Evolutionary conservation across 768 basidiomycete species (phyloP).

Genomic region (Phylloporus rhodoxanthus): DNA sequence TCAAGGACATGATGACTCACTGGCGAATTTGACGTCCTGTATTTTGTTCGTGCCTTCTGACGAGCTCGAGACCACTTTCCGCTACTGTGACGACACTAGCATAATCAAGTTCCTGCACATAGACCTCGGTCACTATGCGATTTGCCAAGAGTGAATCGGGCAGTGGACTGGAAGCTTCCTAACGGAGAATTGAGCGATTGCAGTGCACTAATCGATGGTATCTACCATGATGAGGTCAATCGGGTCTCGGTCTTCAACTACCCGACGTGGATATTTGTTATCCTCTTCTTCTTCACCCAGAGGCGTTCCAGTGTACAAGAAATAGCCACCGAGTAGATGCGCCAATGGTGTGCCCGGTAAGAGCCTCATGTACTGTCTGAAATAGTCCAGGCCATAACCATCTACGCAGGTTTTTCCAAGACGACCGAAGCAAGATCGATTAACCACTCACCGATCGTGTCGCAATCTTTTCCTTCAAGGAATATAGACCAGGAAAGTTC

Average conservation of each 20-base stretch:
- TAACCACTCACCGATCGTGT: conserved; percentile 52
- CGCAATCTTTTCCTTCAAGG: conserved; percentile 69
- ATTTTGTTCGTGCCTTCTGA: conserved; percentile 49
- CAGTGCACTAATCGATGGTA: background rate
- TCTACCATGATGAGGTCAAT: conserved; percentile 60
- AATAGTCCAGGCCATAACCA: conserved; percentile 49
- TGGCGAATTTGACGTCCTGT: conserved; percentile 48
- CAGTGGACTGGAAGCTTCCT: conserved; percentile 52
- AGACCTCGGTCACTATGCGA: conserved; percentile 59
- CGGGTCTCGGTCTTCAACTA: conserved; percentile 42
- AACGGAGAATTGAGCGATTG: conserved; percentile 7
- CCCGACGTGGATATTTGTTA: conserved; percentile 5
- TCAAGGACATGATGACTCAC: conserved; percentile 30
- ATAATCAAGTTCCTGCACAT: conserved; percentile 67
- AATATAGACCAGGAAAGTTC: conserved; percentile 77
- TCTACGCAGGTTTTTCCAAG: conserved; percentile 34
- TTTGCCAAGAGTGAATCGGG: conserved; percentile 60
- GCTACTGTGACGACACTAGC: conserved; percentile 63
- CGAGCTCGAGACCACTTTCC: conserved; percentile 60
- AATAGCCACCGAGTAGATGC: conserved; percentile 59
- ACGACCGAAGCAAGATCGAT: background rate
- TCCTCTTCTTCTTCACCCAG: conserved; percentile 27
- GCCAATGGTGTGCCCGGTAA: conserved; percentile 61
- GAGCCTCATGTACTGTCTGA: conserved; percentile 56
- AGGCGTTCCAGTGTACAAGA: conserved; percentile 50